phyloP scores from a whole-genome alignment of 1,284 basidiomycete species.

The Vanrija pseudolonga region DNA sequence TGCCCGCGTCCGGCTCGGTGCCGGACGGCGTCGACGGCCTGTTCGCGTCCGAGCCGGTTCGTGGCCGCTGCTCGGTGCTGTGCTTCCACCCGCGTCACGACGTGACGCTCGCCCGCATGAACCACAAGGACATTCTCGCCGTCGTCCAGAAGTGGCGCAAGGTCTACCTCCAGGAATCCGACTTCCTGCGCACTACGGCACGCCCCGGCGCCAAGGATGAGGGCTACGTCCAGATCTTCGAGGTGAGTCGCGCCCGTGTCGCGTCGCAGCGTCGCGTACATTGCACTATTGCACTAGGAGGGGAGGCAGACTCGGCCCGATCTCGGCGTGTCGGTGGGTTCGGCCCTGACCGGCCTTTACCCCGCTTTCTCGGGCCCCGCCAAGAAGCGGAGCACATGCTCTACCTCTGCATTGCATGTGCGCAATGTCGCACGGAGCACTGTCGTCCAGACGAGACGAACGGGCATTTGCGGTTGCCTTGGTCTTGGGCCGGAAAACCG shows the following conservation, averaged over 20 bases:
- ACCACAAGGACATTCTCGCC: constrained; percentile 59
- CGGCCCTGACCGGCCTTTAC: no score
- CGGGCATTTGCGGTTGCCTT: no score
- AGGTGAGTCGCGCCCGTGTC: constrained; percentile 54
- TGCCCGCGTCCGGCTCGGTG: constrained; percentile 40
- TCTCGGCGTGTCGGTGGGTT: no score
- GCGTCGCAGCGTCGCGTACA: no score
- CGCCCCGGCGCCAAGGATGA: constrained; percentile 49
- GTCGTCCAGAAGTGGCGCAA: constrained; percentile 74
- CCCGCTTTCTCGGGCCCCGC: no score
- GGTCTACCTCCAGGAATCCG: constrained; percentile 63
- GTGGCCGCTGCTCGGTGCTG: constrained; percentile 84
- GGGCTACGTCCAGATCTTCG: constrained; percentile 82
- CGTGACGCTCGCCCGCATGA: constrained; percentile 76
- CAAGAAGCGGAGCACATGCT: no score
- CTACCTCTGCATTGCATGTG: no score
- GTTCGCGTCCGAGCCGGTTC: constrained; percentile 65
- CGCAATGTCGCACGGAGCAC: no score
- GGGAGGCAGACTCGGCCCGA: neutral
- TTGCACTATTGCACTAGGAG: no score
- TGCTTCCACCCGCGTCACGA: constrained; percentile 88
- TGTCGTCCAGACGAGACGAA: neutral
- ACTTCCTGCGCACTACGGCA: constrained; percentile 23
- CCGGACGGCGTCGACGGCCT: constrained; percentile 55
- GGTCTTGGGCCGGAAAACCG: neutral